Evolutionary conservation across 768 basidiomycete species (phyloP).

Genomic region (Lyophyllum shimeji): DNA sequence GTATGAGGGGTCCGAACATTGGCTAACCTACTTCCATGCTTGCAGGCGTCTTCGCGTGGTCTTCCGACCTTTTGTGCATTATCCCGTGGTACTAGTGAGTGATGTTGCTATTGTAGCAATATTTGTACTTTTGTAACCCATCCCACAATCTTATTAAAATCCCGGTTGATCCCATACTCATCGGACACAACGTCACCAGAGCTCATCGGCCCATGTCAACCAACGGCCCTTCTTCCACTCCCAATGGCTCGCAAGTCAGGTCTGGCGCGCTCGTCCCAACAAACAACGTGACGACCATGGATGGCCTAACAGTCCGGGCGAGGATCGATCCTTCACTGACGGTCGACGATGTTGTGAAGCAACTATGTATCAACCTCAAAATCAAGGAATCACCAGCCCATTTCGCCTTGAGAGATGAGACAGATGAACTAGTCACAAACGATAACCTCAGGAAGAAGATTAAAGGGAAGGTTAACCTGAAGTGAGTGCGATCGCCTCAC

Average conservation of each 20-base stretch:
- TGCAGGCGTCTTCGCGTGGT: neutral
- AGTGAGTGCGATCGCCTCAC: constrained; percentile 43
- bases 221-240: constrained; percentile 24
- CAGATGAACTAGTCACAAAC: constrained; percentile 81
- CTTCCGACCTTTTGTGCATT: neutral
- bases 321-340: constrained; percentile 83
- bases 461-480: constrained; percentile 72
- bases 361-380: constrained; percentile 79
- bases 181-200: constrained; percentile 6
- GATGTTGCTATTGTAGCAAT: neutral
- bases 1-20: neutral
- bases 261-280: constrained; percentile 67
- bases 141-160: neutral
- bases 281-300: constrained; percentile 78
- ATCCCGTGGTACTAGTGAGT: constrained; percentile 3
- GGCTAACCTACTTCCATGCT: constrained; percentile 6
- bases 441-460: constrained; percentile 86
- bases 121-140: neutral
- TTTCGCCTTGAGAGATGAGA: constrained; percentile 81
- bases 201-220: constrained; percentile 15
- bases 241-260: constrained; percentile 39
- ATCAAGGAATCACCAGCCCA: constrained; percentile 70
- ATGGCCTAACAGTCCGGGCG: constrained; percentile 74
- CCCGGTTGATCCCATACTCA: constrained; percentile 1
- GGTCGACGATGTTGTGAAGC: constrained; percentile 82